phyloP scores from a whole-genome alignment of 2,329 filamentous ascomycete genomes.

The Sarocladium oryzae region DNA sequence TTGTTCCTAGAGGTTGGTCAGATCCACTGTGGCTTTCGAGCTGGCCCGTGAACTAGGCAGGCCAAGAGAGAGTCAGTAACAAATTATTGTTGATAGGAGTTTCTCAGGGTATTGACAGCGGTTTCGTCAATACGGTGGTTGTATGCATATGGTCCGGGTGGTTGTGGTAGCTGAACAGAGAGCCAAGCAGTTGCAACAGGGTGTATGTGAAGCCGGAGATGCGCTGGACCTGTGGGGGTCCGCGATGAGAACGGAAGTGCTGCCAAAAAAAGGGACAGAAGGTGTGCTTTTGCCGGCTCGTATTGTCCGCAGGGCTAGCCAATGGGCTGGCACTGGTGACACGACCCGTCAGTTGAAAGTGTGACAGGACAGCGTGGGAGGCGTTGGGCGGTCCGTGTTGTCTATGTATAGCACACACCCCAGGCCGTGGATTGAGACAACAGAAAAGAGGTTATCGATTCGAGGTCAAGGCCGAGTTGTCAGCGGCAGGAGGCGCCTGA shows the following conservation, averaged over 20 bases:
- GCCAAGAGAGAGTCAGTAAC: neutral
- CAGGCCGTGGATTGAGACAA: neutral
- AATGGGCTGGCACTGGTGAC: constrained; percentile 25
- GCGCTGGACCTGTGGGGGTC: neutral
- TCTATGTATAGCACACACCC: neutral
- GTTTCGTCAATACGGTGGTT: constrained; percentile 2
- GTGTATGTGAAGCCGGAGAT: neutral
- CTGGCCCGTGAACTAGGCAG: neutral
- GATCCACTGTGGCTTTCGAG: constrained; percentile 7
- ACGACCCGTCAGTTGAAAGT: constrained; percentile 22
- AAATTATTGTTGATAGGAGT: neutral
- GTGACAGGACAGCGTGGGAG: constrained; percentile 4
- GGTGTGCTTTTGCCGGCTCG: constrained; percentile 19
- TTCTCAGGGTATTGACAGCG: neutral
- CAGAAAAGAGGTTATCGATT: neutral
- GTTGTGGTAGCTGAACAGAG: constrained; percentile 13
- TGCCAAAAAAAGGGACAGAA: constrained; percentile 5
- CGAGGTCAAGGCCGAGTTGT: neutral
- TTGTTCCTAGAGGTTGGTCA: neutral
- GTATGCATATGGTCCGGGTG: neutral
- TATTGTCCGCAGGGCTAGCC: constrained; percentile 25
- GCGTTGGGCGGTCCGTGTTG: constrained; percentile 7
- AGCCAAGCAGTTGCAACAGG: neutral
- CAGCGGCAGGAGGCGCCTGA: neutral
- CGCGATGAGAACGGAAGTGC: constrained; percentile 1